A percentile compares a stretch with the other conserved stretches of the same genome.
Evolutionary conservation across 2,329 filamentous ascomycete species (phyloP).

Genomic region (Alternaria hordeiaustralica): DNA sequence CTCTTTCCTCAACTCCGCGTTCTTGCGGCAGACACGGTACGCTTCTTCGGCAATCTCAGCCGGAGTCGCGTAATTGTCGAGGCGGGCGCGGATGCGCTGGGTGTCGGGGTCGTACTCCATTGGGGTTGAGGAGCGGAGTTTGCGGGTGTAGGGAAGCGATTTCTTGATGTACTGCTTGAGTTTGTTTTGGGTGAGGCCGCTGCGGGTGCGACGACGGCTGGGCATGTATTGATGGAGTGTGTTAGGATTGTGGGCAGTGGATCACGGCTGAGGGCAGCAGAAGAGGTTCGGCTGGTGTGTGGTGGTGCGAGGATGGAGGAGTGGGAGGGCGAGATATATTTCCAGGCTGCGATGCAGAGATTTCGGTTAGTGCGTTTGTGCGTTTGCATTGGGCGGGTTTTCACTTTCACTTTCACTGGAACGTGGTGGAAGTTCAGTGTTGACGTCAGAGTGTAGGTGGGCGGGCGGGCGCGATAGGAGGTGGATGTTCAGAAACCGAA

Average conservation of each 20-base stretch:
- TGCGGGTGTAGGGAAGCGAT: neutral
- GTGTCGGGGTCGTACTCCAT: neutral
- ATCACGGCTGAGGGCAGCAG: neutral
- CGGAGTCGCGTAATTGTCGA: neutral
- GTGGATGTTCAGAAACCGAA: neutral
- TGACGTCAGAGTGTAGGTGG: neutral
- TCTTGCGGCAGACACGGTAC: neutral
- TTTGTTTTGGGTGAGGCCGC: neutral
- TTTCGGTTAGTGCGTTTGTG: neutral
- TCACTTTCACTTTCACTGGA: neutral
- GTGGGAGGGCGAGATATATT: accelerated
- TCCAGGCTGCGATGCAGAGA: neutral
- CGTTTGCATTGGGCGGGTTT: neutral
- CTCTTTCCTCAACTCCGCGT: neutral
- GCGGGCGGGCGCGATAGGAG: neutral
- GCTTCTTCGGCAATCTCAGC: neutral
- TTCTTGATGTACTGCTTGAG: neutral
- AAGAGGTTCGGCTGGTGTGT: neutral
- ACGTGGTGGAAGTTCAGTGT: neutral
- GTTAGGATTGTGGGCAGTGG: neutral
- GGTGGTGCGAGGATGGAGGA: neutral
- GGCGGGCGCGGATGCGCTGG: neutral
- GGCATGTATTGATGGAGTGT: neutral
- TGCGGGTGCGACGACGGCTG: neutral
- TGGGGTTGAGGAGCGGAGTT: neutral